Base-by-base conservation (phyloP, 2,329 filamentous ascomycete genomes). In the Monilinia laxa region DNA sequence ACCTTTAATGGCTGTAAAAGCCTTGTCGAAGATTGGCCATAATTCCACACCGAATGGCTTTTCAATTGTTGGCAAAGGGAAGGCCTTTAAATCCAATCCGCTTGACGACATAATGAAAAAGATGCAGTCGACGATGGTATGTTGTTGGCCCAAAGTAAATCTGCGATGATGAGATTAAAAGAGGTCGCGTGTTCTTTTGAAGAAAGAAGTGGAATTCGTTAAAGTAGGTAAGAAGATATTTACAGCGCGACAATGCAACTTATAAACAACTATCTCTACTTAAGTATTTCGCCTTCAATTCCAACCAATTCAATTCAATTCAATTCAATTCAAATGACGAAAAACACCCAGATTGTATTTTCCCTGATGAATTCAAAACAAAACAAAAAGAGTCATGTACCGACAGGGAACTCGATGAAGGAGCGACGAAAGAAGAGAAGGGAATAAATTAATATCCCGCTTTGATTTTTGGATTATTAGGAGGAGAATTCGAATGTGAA, bases 11-110 rank as follows among this genome's bases (percentile, higher is more conserved):
- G 83, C 79, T 78, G 90, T 89, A 81, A 90, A 98, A 74, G 84
- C 88, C 82, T 93, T 92, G 81, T 90, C 90, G 85, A 98, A 98
- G 80, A 96, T 87, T 74, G 94, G 92, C 95, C 95, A 98, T 79
- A 97, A 81, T 71, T 91, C 84, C 73, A 98, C 82, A 78, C 94
- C 95, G 76, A 98, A 98, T 45, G 94, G 94, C 71, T 91, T 88
- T 78, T 97, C 93, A 79, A 98, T 84, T 70, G 92, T 92, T 66
- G 94, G 94, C 72, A 87, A 78, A 77, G 91, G 84, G 69, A 88
- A 31, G 7, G 64, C 56, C 64, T 62, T 66, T 28, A 66, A 40
- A 53, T 66, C 56, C 31, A 66, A 66, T 54, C 64, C 56, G 40
- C 56, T 62, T 42, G 64, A 66, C 35, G 64, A 62, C 64, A 66